These are phyloP conservation scores for Dichotomopilus funicola DNA, from an alignment of 2,329 filamentous ascomycete genomes.

Conservation along the genomic window DNA sequence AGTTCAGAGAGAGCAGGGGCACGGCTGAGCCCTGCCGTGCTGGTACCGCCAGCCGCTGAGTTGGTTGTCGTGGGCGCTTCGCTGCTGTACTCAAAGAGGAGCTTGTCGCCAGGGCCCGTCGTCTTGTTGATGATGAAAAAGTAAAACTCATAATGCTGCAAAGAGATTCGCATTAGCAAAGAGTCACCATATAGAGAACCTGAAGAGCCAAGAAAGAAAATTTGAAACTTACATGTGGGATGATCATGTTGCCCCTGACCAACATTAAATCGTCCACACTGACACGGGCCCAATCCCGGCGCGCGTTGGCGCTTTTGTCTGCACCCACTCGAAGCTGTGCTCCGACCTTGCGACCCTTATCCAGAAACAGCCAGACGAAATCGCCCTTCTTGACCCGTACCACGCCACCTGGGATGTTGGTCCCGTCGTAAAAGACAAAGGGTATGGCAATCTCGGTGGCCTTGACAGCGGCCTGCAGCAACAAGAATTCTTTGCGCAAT, in stretches of 20 bases:
- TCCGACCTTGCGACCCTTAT: slow-evolving; percentile 84
- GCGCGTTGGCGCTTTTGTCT: slow-evolving; percentile 55
- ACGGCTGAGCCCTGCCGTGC: slow-evolving; percentile 34
- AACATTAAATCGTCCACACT: slow-evolving; percentile 94
- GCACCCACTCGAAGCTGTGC: slow-evolving; percentile 72
- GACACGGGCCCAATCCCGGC: slow-evolving; percentile 84
- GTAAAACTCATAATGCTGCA: slow-evolving; percentile 92
- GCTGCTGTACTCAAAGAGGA: slow-evolving; percentile 69
- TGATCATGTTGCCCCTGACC: slow-evolving; percentile 81
- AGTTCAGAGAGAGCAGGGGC: slow-evolving; percentile 47
- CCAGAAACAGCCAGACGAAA: slow-evolving; percentile 85
- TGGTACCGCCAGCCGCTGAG: slow-evolving; percentile 8
- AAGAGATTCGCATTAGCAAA: neutral
- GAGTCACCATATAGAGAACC: neutral
- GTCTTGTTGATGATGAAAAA: slow-evolving; percentile 92
- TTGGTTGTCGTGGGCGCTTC: slow-evolving; percentile 31
- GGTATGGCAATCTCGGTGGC: slow-evolving; percentile 83
- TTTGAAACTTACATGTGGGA: slow-evolving; percentile 71
- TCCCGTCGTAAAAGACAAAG: slow-evolving; percentile 95
- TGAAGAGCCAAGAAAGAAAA: neutral
- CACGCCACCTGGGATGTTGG: slow-evolving; percentile 75
- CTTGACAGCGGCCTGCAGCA: slow-evolving; percentile 79
- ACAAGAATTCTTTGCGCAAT: slow-evolving; percentile 72
- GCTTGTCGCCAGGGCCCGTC: slow-evolving; percentile 60
- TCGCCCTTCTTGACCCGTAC: slow-evolving; percentile 92